Conservation (phyloP, 2,329 filamentous ascomycete species). For the Coniochaeta sp. region DNA sequence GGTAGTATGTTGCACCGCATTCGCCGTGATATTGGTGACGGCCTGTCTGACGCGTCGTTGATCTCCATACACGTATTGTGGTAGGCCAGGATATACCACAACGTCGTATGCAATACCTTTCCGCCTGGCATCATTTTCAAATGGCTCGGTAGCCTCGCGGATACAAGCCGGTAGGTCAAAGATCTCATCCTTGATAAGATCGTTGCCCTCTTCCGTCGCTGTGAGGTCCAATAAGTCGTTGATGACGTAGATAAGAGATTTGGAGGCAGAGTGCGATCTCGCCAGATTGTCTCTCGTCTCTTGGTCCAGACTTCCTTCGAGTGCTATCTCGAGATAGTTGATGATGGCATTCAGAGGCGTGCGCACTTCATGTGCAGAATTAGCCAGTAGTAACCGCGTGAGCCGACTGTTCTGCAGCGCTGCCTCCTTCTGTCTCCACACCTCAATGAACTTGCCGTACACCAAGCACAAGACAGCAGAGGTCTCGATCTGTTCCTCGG, state of each 20-base stretch:
- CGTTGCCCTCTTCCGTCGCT: slow-evolving; percentile 76
- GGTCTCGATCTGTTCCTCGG: slow-evolving; percentile 81
- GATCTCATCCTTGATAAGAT: slow-evolving; percentile 70
- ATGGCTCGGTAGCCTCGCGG: slow-evolving; percentile 69
- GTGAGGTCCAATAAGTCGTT: slow-evolving; percentile 86
- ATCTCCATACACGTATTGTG: slow-evolving; percentile 67
- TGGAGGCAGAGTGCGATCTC: slow-evolving; percentile 83
- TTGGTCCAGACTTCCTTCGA: slow-evolving; percentile 70
- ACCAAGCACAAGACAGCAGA: slow-evolving; percentile 81
- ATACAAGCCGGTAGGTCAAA: slow-evolving; percentile 68
- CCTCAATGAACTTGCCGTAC: slow-evolving; percentile 82
- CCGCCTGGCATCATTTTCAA: slow-evolving; percentile 63
- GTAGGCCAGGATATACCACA: slow-evolving; percentile 59
- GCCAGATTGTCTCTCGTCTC: slow-evolving; percentile 81
- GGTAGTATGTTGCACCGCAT: slow-evolving; percentile 73
- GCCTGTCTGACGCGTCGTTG: slow-evolving; percentile 73
- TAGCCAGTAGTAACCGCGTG: slow-evolving; percentile 70
- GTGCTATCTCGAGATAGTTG: slow-evolving; percentile 85
- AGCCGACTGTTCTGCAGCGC: slow-evolving; percentile 76
- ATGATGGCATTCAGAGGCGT: slow-evolving; percentile 91
- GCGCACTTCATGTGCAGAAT: slow-evolving; percentile 86
- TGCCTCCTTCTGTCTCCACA: slow-evolving; percentile 86
- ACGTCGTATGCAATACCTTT: slow-evolving; percentile 69
- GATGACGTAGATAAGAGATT: slow-evolving; percentile 88
- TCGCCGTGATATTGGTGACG: slow-evolving; percentile 75